These are phyloP conservation scores for Debaryomyces nepalensis DNA, from an alignment of 1,139 yeast genomes.

Conservation along the genomic window DNA sequence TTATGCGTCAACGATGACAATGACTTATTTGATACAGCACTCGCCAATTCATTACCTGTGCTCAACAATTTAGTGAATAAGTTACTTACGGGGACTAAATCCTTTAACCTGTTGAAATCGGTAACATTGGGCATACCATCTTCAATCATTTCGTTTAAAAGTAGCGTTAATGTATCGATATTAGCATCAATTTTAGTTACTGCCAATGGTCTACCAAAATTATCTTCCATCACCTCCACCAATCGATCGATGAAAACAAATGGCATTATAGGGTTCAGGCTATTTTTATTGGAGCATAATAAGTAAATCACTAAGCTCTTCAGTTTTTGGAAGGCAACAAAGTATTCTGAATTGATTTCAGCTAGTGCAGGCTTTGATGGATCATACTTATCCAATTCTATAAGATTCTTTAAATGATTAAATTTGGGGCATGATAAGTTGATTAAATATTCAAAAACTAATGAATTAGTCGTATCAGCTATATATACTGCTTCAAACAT, in stretches of 20 bases:
- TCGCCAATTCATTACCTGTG: slow-evolving; percentile 37
- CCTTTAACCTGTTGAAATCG: slow-evolving; percentile 72
- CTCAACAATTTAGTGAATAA: slow-evolving; percentile 43
- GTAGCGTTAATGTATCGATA: slow-evolving; percentile 64
- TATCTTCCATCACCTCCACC: slow-evolving; percentile 56
- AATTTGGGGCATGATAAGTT: slow-evolving; percentile 56
- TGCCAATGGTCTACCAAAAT: slow-evolving; percentile 62
- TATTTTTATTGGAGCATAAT: slow-evolving; percentile 19
- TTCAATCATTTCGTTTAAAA: slow-evolving; percentile 64
- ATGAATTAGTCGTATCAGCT: slow-evolving; percentile 56
- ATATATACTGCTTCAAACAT: slow-evolving; percentile 67
- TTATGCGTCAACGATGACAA: slow-evolving; percentile 17
- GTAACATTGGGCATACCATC: slow-evolving; percentile 75
- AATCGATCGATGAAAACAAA: slow-evolving; percentile 58
- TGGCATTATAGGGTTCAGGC: slow-evolving; percentile 55
- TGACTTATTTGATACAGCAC: slow-evolving; percentile 26
- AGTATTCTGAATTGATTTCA: slow-evolving; percentile 35
- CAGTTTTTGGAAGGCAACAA: slow-evolving; percentile 29
- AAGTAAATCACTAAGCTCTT: slow-evolving; percentile 34
- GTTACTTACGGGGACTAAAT: slow-evolving; percentile 66
- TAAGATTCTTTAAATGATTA: slow-evolving; percentile 40
- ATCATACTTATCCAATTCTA: slow-evolving; percentile 22
- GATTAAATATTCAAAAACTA: slow-evolving; percentile 62
- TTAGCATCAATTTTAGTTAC: slow-evolving; percentile 64
- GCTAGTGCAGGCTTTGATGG: slow-evolving; percentile 24